Evolutionary conservation across 192 early-diverging fungal species (phyloP).

Genomic region (Lobulomyces angularis): DNA sequence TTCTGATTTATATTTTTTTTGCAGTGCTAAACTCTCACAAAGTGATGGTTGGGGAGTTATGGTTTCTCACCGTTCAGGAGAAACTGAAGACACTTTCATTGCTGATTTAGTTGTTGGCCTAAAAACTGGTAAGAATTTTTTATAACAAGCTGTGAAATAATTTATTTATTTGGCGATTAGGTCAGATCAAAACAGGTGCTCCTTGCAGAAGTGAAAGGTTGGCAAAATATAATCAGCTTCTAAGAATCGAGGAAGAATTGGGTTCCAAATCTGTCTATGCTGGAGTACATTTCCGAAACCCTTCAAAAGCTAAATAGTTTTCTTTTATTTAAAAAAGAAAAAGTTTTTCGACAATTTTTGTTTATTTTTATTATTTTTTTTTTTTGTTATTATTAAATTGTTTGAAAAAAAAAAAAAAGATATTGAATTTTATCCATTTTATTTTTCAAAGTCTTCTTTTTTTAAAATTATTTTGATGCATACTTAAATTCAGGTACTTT

Average conservation of each 20-base stretch:
- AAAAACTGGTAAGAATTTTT: conserved; percentile 31
- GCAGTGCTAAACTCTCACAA: conserved; percentile 50
- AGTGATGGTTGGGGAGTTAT: conserved; percentile 95
- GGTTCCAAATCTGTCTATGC: conserved; percentile 86
- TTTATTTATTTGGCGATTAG: conserved; percentile 21
- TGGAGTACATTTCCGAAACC: conserved; percentile 79
- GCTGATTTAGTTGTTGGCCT: conserved; percentile 96
- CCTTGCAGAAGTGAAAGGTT: conserved; percentile 94
- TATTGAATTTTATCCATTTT: no score
- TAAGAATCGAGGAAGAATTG: conserved; percentile 94
- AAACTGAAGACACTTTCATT: conserved; percentile 96
- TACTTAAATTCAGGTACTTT: no score
- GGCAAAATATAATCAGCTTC: conserved; percentile 98
- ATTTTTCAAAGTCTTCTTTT: no score
- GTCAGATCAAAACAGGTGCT: conserved; percentile 99
- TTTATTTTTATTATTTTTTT: no score
- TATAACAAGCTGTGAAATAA: no score
- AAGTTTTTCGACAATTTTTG: no score
- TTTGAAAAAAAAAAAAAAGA: no score
- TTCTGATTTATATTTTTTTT: conserved; percentile 2
- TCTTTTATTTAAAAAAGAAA: no score
- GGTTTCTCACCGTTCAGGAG: conserved; percentile 97
- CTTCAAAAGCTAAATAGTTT: conserved; percentile 10
- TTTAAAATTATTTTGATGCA: no score
- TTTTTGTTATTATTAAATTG: no score